Conservation (phyloP, 768 basidiomycete species). For the Rossbeevera mucosa region DNA sequence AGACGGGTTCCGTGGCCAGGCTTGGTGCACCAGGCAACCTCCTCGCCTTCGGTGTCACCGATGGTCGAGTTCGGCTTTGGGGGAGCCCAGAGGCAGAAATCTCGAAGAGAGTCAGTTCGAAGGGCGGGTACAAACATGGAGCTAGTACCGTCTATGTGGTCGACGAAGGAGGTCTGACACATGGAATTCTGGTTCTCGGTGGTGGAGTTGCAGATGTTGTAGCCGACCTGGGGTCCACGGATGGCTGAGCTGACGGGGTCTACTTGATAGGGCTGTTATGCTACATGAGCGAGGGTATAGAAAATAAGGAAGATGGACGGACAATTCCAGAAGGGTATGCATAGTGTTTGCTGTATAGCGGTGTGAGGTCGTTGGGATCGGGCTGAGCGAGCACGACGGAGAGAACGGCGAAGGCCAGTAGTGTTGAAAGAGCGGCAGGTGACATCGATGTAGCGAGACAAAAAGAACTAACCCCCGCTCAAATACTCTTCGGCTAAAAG, state of each 20-base stretch:
- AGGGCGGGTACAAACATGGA: not conserved
- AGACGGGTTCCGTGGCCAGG: conserved; percentile 65
- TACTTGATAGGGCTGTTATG: conserved; percentile 50
- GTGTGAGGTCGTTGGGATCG: conserved; percentile 40
- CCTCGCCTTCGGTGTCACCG: conserved; percentile 62
- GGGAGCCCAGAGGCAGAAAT: conserved; percentile 69
- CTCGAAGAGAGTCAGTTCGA: conserved; percentile 29
- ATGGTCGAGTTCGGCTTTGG: conserved; percentile 48
- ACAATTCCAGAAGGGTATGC: conserved; percentile 43
- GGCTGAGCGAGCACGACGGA: conserved; percentile 30
- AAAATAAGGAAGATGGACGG: conserved; percentile 5
- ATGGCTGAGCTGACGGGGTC: conserved; percentile 35
- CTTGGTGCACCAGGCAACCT: conserved; percentile 77
- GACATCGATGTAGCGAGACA: conserved; percentile 23
- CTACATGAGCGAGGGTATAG: not conserved
- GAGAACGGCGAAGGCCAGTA: conserved; percentile 31
- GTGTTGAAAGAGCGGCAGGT: conserved; percentile 38
- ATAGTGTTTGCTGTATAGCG: conserved; percentile 45
- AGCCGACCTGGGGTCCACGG: conserved; percentile 59
- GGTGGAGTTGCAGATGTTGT: conserved; percentile 64
- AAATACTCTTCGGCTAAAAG: conserved; percentile 25
- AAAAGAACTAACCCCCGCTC: not conserved
- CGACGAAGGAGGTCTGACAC: conserved; percentile 69
- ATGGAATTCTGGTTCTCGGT: conserved; percentile 56
- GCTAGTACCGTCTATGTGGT: conserved; percentile 43